Conservation (phyloP, 2,329 filamentous ascomycete species). For the Raffaelea deltoideospora region DNA sequence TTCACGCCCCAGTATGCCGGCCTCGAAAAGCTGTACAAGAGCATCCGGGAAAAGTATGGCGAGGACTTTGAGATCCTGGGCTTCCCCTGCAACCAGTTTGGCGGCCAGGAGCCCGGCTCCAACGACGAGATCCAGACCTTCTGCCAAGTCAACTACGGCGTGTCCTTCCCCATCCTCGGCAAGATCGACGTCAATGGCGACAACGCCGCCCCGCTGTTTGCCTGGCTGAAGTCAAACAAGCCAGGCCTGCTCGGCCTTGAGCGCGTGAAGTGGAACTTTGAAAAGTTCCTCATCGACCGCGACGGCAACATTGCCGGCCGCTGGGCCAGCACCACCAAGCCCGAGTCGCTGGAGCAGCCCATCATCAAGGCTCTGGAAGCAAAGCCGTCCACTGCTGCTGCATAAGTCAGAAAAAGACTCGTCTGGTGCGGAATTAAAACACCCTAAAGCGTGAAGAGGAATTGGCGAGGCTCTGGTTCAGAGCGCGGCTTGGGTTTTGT, state of each 20-base stretch:
- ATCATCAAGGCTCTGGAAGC: constrained; percentile 62
- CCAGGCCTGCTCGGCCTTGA: constrained; percentile 78
- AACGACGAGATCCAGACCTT: constrained; percentile 70
- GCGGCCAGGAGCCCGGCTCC: constrained; percentile 70
- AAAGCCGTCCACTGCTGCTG: constrained; percentile 16
- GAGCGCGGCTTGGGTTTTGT: too few relatives aligned
- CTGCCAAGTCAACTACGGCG: constrained; percentile 90
- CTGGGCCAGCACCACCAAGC: constrained; percentile 82
- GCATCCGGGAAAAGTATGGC: constrained; percentile 51
- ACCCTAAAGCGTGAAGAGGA: too few relatives aligned
- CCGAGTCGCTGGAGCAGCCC: constrained; percentile 58
- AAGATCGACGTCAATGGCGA: constrained; percentile 93
- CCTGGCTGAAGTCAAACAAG: constrained; percentile 60
- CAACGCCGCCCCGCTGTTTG: constrained; percentile 61
- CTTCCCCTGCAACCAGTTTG: constrained; percentile 99
- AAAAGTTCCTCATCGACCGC: constrained; percentile 83
- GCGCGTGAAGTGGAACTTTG: constrained; percentile 98
- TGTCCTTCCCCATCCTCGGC: constrained; percentile 77
- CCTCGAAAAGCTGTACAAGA: constrained; percentile 81
- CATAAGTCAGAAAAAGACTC: constrained; percentile 1
- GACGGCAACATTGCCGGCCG: constrained; percentile 75
- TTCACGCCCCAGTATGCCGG: constrained; percentile 93
- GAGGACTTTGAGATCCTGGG: constrained; percentile 78
- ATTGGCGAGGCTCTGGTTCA: too few relatives aligned
- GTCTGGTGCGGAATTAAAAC: too few relatives aligned